Conservation (phyloP, 805 yeast species). For the Candida insectalens region DNA sequence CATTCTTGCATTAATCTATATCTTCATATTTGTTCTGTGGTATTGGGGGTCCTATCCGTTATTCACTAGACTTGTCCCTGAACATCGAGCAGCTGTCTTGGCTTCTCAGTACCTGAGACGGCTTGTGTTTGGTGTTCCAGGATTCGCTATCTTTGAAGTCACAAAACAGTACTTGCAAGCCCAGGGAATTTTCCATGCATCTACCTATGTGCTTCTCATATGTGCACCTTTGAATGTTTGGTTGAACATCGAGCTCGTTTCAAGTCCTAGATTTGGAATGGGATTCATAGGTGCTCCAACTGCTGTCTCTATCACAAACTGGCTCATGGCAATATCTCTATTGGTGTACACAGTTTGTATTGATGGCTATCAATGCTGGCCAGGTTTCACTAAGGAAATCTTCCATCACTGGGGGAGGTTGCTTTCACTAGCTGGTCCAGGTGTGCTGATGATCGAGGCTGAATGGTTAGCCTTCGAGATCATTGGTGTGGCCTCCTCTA, state of each 20-base stretch:
- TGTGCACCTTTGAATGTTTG: slow-evolving; percentile 45
- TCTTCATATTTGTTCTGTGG: slow-evolving; percentile 30
- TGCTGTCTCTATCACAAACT: slow-evolving; percentile 48
- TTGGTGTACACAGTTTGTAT: slow-evolving; percentile 31
- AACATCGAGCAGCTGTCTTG: slow-evolving; percentile 33
- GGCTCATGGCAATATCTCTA: slow-evolving; percentile 44
- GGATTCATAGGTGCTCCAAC: slow-evolving; percentile 53
- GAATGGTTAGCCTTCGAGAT: slow-evolving; percentile 52
- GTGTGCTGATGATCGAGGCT: slow-evolving; percentile 49
- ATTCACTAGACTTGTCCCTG: slow-evolving; percentile 30
- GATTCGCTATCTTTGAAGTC: slow-evolving; percentile 45
- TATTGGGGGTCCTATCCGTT: slow-evolving; percentile 29
- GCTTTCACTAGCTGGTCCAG: slow-evolving; percentile 40
- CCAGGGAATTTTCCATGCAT: slow-evolving; percentile 48
- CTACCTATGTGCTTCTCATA: slow-evolving; percentile 40
- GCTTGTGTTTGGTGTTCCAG: slow-evolving; percentile 46
- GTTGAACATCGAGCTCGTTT: slow-evolving; percentile 37
- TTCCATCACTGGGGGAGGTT: slow-evolving; percentile 37
- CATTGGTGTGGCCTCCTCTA: slow-evolving; percentile 43
- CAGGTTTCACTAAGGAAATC: slow-evolving; percentile 32
- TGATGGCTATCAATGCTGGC: slow-evolving; percentile 42
- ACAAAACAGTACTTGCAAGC: slow-evolving; percentile 48
- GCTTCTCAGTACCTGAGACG: slow-evolving; percentile 39
- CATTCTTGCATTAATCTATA: slow-evolving; percentile 29
- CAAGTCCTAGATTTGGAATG: slow-evolving; percentile 32